Conservation (phyloP, 495 filamentous ascomycete genomes). For the Talaromyces nanjingensis region DNA sequence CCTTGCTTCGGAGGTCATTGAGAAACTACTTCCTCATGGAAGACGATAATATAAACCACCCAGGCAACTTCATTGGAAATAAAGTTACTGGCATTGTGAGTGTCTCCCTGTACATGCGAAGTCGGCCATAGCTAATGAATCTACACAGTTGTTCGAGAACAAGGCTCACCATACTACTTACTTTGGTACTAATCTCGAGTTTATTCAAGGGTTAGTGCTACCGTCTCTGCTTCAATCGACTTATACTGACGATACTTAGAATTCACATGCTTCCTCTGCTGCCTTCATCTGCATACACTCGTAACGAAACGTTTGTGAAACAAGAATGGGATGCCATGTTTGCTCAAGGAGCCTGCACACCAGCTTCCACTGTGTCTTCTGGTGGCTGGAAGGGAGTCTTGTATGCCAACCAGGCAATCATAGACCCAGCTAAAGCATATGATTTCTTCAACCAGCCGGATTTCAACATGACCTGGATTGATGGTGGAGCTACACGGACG, state of each 20-base stretch:
- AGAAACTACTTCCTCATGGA: conserved; percentile 76
- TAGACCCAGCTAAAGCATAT: conserved; percentile 65
- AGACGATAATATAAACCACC: conserved; percentile 65
- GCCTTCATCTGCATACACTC: conserved; percentile 60
- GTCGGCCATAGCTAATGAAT: conserved; percentile 11
- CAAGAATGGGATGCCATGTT: conserved; percentile 88
- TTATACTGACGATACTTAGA: conserved; percentile 26
- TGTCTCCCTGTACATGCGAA: background rate
- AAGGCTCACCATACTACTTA: conserved; percentile 95
- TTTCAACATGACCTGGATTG: conserved; percentile 69
- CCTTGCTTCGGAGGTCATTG: conserved; percentile 62
- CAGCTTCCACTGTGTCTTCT: conserved; percentile 46
- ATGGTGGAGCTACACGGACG: conserved; percentile 77
- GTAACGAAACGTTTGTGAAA: conserved; percentile 60
- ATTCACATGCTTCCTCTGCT: conserved; percentile 95
- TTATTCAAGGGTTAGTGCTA: conserved; percentile 82
- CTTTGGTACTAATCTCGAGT: conserved; percentile 76
- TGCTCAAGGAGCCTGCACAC: conserved; percentile 28
- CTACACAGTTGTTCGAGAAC: conserved; percentile 76
- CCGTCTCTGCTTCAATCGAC: too few relatives aligned
- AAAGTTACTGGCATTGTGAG: conserved; percentile 78
- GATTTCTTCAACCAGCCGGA: conserved; percentile 60
- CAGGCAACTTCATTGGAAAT: conserved; percentile 69
- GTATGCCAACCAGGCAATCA: conserved; percentile 71
- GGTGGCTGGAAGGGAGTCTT: conserved; percentile 86